A percentile compares a stretch with the other conserved stretches of the same genome.
phyloP scores from a whole-genome alignment of 768 basidiomycete genomes.

The Suillus discolor region DNA sequence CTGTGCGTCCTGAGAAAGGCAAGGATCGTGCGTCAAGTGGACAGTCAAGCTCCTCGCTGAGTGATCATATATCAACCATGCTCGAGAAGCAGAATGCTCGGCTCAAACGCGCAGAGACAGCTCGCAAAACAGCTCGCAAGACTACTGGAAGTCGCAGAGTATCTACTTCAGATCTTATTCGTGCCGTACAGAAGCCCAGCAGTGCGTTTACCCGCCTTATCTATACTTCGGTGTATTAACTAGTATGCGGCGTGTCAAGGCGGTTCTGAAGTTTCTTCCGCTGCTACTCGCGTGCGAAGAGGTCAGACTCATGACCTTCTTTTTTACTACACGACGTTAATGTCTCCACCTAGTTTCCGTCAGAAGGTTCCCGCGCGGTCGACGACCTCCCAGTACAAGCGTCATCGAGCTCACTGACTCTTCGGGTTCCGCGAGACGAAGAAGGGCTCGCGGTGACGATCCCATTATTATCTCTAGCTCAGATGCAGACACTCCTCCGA shows the following conservation, averaged over 20 bases:
- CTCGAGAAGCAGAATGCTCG: constrained; percentile 13
- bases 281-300: constrained; percentile 21
- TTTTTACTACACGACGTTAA: constrained; percentile 16
- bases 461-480: constrained; percentile 28
- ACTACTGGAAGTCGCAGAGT: constrained; percentile 14
- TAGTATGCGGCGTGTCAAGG: not conserved
- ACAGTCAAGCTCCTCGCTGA: not conserved
- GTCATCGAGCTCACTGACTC: constrained; percentile 29
- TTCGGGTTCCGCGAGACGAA: constrained; percentile 11
- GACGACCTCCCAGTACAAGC: constrained; percentile 9
- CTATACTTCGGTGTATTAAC: constrained; percentile 4
- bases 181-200: constrained; percentile 20
- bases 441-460: constrained; percentile 8
- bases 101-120: constrained; percentile 14
- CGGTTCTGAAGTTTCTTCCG: constrained; percentile 11
- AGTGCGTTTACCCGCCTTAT: not conserved
- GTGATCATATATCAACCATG: constrained; percentile 1
- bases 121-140: constrained; percentile 9
- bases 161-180: constrained; percentile 16
- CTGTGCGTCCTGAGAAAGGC: constrained; percentile 1
- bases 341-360: constrained; percentile 10
- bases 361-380: constrained; percentile 17
- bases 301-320: constrained; percentile 17
- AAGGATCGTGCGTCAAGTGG: not conserved
- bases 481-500: constrained; percentile 20